A percentile compares a stretch with the other conserved stretches of the same genome.
These are phyloP conservation scores for Pleurotus tuber-regium DNA, from an alignment of 768 basidiomycete genomes.

Conservation along the genomic window DNA sequence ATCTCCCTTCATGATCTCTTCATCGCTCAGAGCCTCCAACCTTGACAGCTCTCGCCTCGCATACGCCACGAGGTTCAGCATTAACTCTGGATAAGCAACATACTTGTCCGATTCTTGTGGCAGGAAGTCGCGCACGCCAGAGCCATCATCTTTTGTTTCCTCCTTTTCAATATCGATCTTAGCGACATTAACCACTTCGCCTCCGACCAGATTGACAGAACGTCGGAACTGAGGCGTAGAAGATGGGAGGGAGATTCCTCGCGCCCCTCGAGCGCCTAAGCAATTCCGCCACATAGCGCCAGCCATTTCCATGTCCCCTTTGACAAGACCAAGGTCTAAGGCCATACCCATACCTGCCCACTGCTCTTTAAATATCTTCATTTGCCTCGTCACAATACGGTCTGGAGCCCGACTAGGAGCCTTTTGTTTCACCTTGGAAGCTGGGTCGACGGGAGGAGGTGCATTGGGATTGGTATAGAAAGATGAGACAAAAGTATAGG, in stretches of 20 bases:
- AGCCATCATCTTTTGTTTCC: constrained; percentile 61
- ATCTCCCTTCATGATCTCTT: constrained; percentile 37
- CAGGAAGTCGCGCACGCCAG: constrained; percentile 70
- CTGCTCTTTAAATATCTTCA: constrained; percentile 92
- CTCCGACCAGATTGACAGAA: constrained; percentile 69
- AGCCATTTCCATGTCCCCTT: constrained; percentile 81
- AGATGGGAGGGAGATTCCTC: constrained; percentile 53
- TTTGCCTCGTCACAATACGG: constrained; percentile 75
- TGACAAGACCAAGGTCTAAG: constrained; percentile 74
- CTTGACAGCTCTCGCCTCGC: constrained; percentile 69
- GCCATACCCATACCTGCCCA: constrained; percentile 81
- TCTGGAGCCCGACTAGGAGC: constrained; percentile 58
- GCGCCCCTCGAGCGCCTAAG: constrained; percentile 80
- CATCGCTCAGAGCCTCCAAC: constrained; percentile 53
- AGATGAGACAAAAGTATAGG: constrained; percentile 43
- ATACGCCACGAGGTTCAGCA: constrained; percentile 69
- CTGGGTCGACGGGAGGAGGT: constrained; percentile 16
- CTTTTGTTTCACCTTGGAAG: constrained; percentile 21
- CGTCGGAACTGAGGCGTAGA: constrained; percentile 44
- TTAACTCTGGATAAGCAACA: constrained; percentile 69
- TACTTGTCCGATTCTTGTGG: constrained; percentile 63
- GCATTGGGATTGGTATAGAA: constrained; percentile 49
- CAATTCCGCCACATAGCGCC: constrained; percentile 90
- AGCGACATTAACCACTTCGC: constrained; percentile 56
- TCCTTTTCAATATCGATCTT: constrained; percentile 58